Percentiles rank a stretch among this genome's conserved stretches.
These are phyloP conservation scores for Megacollybia platyphylla DNA, from an alignment of 1,284 basidiomycete species.

Conservation along the genomic window DNA sequence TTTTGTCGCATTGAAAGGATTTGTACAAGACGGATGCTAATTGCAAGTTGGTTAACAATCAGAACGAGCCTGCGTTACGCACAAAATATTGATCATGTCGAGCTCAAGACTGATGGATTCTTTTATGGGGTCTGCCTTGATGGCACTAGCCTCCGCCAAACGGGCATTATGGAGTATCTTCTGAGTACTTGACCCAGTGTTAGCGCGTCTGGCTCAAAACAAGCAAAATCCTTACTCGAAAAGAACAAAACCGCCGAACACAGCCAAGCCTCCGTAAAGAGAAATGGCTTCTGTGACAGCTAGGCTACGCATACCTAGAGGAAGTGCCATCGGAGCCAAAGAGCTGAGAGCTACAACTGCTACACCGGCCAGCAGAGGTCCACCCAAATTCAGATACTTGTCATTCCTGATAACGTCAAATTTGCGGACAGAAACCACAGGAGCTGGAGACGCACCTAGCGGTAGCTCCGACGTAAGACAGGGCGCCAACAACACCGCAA, in stretches of 20 bases:
- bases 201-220: not conserved
- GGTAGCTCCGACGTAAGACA: slow-evolving; percentile 84
- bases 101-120: slow-evolving; percentile 75
- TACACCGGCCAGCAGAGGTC: slow-evolving; percentile 73
- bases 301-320: slow-evolving; percentile 67
- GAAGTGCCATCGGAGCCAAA: slow-evolving; percentile 79
- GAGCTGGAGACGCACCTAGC: slow-evolving; percentile 41
- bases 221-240: slow-evolving; percentile 49
- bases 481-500: slow-evolving; percentile 70
- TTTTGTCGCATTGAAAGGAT: slow-evolving; percentile 61
- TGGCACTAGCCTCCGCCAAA: slow-evolving; percentile 54
- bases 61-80: slow-evolving; percentile 14
- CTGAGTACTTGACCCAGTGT: slow-evolving; percentile 42
- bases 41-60: slow-evolving; percentile 4
- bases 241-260: slow-evolving; percentile 80
- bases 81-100: slow-evolving; percentile 86
- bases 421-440: not conserved
- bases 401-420: slow-evolving; percentile 42
- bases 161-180: slow-evolving; percentile 75
- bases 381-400: slow-evolving; percentile 78
- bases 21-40: slow-evolving; percentile 70
- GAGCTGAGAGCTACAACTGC: slow-evolving; percentile 79
- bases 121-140: slow-evolving; percentile 64
- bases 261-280: slow-evolving; percentile 77
- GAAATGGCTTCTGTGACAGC: slow-evolving; percentile 71